These are phyloP conservation scores for Esteya vermicola DNA, from an alignment of 2,329 filamentous ascomycete species.

Conservation along the genomic window DNA sequence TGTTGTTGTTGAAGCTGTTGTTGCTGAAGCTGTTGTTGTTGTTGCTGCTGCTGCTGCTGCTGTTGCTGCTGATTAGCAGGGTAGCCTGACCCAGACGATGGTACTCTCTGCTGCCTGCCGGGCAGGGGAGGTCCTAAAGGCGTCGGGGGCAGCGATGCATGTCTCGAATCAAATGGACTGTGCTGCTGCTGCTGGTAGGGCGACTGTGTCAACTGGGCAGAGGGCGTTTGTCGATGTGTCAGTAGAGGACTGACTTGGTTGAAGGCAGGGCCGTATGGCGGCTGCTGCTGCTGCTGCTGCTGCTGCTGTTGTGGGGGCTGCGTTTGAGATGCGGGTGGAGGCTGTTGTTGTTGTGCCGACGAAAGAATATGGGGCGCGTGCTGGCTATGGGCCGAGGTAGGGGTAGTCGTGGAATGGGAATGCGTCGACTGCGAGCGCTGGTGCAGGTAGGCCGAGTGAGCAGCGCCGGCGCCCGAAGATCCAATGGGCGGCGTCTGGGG, in stretches of 20 bases:
- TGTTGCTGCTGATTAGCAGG: not conserved
- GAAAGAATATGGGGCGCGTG: conserved; percentile 14
- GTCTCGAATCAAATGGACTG: conserved; percentile 25
- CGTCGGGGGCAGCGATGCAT: conserved; percentile 38
- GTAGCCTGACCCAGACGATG: conserved; percentile 10
- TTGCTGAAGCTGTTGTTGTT: conserved; percentile 8
- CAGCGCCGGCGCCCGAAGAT: conserved; percentile 23
- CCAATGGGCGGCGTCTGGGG: conserved; percentile 36
- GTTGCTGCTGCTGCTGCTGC: not conserved
- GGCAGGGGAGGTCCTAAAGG: conserved; percentile 36
- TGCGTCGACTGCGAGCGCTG: conserved; percentile 43
- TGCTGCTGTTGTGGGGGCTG: not conserved
- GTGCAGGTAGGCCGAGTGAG: conserved; percentile 20
- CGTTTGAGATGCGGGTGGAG: too few species aligned
- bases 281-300: conserved; percentile 1
- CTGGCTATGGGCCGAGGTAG: conserved; percentile 48
- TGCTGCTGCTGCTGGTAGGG: conserved; percentile 2
- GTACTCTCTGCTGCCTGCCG: conserved; percentile 19
- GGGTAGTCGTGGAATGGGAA: conserved; percentile 46
- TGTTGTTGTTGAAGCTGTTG: conserved; percentile 13
- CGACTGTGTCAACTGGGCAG: conserved; percentile 11
- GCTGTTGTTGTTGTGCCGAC: not conserved
- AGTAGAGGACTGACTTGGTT: conserved; percentile 38
- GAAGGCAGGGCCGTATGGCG: conserved; percentile 33
- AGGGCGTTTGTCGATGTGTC: conserved; percentile 25